These are phyloP conservation scores for Sanghuangporus baumii DNA, from an alignment of 1,284 basidiomycete genomes.

Conservation along the genomic window DNA sequence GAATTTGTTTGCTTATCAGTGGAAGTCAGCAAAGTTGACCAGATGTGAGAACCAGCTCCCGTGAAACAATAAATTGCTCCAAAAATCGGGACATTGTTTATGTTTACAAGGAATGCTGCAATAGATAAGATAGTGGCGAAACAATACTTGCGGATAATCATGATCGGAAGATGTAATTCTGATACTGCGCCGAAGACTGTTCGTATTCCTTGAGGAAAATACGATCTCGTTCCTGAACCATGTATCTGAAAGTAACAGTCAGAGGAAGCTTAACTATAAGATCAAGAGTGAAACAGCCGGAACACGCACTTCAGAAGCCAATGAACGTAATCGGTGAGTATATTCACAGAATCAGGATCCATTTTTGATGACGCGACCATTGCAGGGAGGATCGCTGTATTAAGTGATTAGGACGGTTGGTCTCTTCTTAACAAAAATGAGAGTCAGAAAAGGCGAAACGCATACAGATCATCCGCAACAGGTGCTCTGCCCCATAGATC, in stretches of 20 bases:
- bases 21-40: too few relatives aligned
- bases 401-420: background rate
- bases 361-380: constrained; percentile 91
- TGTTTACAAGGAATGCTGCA: too few relatives aligned
- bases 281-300: background rate
- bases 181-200: constrained; percentile 60
- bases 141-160: background rate
- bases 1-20: too few relatives aligned
- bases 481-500: constrained; percentile 93
- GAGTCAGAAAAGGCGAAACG: constrained; percentile 15
- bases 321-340: constrained; percentile 87
- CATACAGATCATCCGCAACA: constrained; percentile 88
- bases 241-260: constrained; percentile 42
- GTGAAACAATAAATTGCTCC: too few relatives aligned
- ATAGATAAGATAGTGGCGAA: too few relatives aligned
- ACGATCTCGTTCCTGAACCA: constrained; percentile 58
- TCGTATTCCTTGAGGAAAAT: constrained; percentile 75
- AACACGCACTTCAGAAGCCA: constrained; percentile 78
- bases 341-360: constrained; percentile 79
- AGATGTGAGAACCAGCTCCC: too few relatives aligned
- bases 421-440: background rate
- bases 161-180: background rate
- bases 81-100: too few relatives aligned
- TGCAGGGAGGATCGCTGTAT: constrained; percentile 61
- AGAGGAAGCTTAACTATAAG: constrained; percentile 8